Base-by-base conservation (phyloP, 2,329 filamentous ascomycete species). In the Pseudopithomyces chartarum region DNA sequence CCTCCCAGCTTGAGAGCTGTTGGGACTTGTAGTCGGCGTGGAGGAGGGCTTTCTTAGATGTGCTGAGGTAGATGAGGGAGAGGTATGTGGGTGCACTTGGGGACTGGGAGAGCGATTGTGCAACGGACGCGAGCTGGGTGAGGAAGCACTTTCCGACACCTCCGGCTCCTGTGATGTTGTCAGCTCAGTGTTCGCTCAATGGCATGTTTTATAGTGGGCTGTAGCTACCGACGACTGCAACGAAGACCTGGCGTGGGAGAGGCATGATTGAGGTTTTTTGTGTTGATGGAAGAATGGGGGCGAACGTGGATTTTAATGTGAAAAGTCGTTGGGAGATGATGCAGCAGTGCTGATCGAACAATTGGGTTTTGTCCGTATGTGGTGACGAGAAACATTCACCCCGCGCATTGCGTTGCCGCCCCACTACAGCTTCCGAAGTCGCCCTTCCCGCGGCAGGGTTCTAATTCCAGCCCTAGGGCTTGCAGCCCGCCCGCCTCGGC, bases 121-220 rank as follows among this genome's bases (percentile, higher is more conserved):
- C 82, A 58, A 95, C 84, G 58, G 80, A 74, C 62, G 89, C 82
- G 56, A 98, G 87, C 78, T 98, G 95, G 65, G 83, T 82, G 61
- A 98, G 86, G 82, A 98, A 97, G 79, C 87, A 87, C 78, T 93
- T 93, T 71, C 95, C 95, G 60, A 98, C 95, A 63, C 94, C 94
- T 66, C 95, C 95, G 68, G 90, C 90, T 71, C 95, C 93, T 96
- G 71, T 11, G 10, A 11, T 39, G 6, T 54, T 59, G 23, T 60
- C 59, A 46, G 36, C 40, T 57, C 46, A 46, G 26, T 29, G 26
- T 33, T 6, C n/a, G 10, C 11, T 51, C 17, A 26, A 42, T 42
- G n/a, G 26, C 33, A 34, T 38, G 34, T 17, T 40, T 19, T 19
- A 3, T 29, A 29, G 20, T 19, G 33, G 40, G 23, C 4, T 32